Conservation (phyloP, 176 grass and related monocot species). For the Oryza glaberrima region DNA sequence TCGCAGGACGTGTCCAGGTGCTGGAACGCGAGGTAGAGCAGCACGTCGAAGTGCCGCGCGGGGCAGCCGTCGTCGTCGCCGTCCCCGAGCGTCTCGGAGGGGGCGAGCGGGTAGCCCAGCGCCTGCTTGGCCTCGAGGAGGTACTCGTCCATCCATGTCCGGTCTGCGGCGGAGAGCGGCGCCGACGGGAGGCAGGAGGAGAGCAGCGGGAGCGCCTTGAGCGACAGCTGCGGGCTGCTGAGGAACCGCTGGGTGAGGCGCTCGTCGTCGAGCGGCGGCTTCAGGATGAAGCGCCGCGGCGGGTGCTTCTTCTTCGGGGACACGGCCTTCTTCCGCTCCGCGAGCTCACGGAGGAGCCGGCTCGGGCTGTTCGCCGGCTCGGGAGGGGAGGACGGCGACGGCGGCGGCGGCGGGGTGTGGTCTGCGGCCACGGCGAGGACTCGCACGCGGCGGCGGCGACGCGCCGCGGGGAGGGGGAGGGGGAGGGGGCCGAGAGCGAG, state of each 20-base stretch:
- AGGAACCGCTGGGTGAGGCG: constrained; percentile 91
- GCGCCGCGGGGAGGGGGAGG: constrained; percentile 17
- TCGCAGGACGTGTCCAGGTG: constrained; percentile 75
- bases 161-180: constrained; percentile 76
- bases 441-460: constrained; percentile 19
- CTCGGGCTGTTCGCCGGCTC: constrained; percentile 82
- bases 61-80: constrained; percentile 82
- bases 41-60: constrained; percentile 85
- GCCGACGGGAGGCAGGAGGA: constrained; percentile 90
- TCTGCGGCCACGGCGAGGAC: constrained; percentile 38
- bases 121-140: constrained; percentile 98
- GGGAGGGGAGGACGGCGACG: constrained; percentile 18
- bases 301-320: constrained; percentile 90
- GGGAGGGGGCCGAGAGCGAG: constrained; percentile 30
- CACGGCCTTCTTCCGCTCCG: constrained; percentile 78
- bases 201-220: constrained; percentile 87
- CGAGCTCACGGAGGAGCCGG: constrained; percentile 86
- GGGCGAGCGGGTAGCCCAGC: constrained; percentile 89
- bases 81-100: constrained; percentile 75
- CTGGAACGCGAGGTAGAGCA: constrained; percentile 96
- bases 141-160: constrained; percentile 92
- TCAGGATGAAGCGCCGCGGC: constrained; percentile 84
- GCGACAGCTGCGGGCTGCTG: constrained; percentile 93
- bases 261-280: constrained; percentile 90
- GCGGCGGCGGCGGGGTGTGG: constrained; percentile 30